These are phyloP conservation scores for Yamadazyma sp. DNA, from an alignment of 1,139 yeast genomes.

Conservation along the genomic window DNA sequence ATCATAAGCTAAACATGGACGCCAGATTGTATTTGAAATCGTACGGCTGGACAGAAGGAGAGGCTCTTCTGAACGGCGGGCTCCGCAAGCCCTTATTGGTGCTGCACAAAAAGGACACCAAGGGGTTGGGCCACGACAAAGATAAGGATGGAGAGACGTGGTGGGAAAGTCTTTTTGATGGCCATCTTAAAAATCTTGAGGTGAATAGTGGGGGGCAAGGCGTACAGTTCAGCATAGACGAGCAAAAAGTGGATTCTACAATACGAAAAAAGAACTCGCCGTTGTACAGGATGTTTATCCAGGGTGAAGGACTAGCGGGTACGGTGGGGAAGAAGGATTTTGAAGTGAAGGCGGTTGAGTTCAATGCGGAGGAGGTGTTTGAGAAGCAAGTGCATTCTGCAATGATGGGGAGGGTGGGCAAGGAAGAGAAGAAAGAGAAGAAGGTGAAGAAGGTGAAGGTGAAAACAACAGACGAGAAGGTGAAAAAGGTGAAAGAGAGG, in stretches of 20 bases:
- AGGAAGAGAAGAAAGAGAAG: constrained; percentile 15
- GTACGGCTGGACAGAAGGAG: constrained; percentile 92
- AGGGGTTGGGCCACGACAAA: constrained; percentile 78
- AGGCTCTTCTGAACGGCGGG: constrained; percentile 78
- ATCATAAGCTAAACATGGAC: too few relatives aligned
- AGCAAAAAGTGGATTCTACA: constrained; percentile 32
- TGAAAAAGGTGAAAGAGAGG: constrained; percentile 8
- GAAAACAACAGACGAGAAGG: constrained; percentile 13
- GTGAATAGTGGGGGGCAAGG: constrained; percentile 39
- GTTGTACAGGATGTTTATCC: constrained; percentile 72
- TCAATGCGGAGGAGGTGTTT: constrained; percentile 19
- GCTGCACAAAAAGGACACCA: constrained; percentile 84
- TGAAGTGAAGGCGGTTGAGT: constrained; percentile 17
- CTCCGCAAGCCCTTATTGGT: constrained; percentile 83
- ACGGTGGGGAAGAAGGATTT: constrained; percentile 52
- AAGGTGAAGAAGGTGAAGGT: constrained; percentile 21
- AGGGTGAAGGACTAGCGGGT: constrained; percentile 82
- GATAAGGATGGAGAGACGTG: constrained; percentile 74
- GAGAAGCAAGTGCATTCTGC: constrained; percentile 20
- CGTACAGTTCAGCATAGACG: constrained; percentile 44
- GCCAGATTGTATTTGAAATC: constrained; percentile 69
- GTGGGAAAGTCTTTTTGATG: constrained; percentile 97
- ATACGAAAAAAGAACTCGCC: constrained; percentile 58
- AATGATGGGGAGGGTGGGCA: constrained; percentile 11
- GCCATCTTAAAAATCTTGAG: constrained; percentile 78